Conservation (phyloP, 495 filamentous ascomycete species). For the Neurospora sp. region DNA sequence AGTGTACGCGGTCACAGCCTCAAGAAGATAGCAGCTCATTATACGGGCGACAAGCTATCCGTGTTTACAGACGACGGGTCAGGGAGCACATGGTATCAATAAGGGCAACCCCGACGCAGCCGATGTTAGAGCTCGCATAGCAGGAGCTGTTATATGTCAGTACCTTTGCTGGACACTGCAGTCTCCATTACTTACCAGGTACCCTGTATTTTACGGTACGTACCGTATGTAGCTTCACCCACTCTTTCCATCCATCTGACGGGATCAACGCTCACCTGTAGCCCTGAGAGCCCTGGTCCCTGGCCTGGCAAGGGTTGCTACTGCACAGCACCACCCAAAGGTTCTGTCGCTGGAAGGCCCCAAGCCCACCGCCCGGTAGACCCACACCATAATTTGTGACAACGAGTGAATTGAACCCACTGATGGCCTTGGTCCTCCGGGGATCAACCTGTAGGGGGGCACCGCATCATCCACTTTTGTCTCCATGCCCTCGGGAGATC, state of each 20-base stretch:
- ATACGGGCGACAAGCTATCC: conserved; percentile 4
- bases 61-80: conserved; percentile 19
- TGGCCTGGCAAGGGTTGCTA: conserved; percentile 30
- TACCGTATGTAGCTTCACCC: conserved; percentile 17
- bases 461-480: conserved; percentile 33
- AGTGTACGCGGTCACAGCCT: background rate
- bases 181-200: conserved; percentile 7
- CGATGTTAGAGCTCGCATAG: conserved; percentile 32
- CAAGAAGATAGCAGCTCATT: conserved; percentile 1
- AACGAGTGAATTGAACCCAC: conserved; percentile 10
- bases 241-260: conserved; percentile 32
- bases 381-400: conserved; percentile 42
- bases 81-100: conserved; percentile 15
- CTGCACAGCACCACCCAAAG: conserved; percentile 12
- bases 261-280: conserved; percentile 32
- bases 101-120: conserved; percentile 30
- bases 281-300: conserved; percentile 27
- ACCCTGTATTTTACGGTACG: background rate
- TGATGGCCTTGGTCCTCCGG: conserved; percentile 30
- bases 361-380: conserved; percentile 21
- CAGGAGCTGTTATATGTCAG: conserved; percentile 34
- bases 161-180: conserved; percentile 4
- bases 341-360: conserved; percentile 1
- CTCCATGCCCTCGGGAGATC: conserved; percentile 36
- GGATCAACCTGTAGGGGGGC: conserved; percentile 38